Evolutionary conservation across 148 eudicot genomes (phyloP), one percentile per base, ranked within the genome.

Genomic region (Fallopia convolvulus): DNA sequence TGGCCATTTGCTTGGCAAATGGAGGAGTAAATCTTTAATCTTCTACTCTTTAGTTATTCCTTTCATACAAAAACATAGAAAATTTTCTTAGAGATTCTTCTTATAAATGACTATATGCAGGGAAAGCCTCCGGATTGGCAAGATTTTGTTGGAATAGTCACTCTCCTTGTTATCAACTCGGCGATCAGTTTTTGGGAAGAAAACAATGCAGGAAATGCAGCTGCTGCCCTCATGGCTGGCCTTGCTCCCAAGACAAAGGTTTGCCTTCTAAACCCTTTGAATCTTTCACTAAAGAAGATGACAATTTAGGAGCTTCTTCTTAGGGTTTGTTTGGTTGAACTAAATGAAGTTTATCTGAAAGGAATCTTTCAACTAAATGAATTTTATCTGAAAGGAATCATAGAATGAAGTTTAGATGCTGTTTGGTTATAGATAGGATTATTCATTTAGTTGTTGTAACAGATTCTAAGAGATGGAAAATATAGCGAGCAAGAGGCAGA

Each of bases 171-270:
- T 55, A 92, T 92, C 79, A 92, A 92, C 82, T 92, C 97, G 30
- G 88, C 94, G 10, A 90, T 92, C 18, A 92, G 97, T 81, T 92
- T 90, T 81, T 79, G 81, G 3, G 97, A 92, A 75, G 97, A 90
- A 79, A 90, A 92, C 84, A 90, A 87, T 80, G 97, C 97, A 14
- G 97, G 97, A 5, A 92, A 92, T 80, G 97, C 97, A 41, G 97
- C 97, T 4, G 88, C 88, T 17, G 97, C 97, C 8, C 81, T 92
- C 32, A 92, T 92, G 97, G 97, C 97, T 2, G 90, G 97, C 53
- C 92, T 92, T 30, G 97, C 97, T 71, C 97, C 97, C 60, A 92
- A 90, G 80, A 83, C 90, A 30, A 92, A 90, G 87, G 96, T 91
- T 52, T 52, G 58, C n/a, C 47, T 44, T 44, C 7, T 44, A 44